phyloP scores from a whole-genome alignment of 352 stramenopile species.

The Globisporangium nodosum region DNA sequence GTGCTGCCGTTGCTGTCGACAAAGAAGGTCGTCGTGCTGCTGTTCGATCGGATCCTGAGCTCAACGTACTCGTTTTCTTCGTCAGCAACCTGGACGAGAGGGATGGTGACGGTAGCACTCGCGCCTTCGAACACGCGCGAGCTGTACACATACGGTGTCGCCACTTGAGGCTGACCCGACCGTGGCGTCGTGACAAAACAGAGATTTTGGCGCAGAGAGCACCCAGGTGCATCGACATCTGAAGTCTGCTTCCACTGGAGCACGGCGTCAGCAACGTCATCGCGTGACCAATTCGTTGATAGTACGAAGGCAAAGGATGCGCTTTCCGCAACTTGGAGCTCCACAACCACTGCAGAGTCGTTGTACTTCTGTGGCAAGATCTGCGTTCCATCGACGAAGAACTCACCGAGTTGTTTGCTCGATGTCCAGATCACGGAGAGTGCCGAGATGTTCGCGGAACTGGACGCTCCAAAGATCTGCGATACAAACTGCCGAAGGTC shows the following conservation, averaged over 20 bases:
- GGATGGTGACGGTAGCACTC: conserved; percentile 17
- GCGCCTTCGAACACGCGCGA: conserved; percentile 15
- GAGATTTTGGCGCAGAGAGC: conserved; percentile 12
- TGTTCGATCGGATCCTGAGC: conserved; percentile 4
- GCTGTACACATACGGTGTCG: conserved; percentile 22
- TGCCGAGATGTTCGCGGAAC: neutral
- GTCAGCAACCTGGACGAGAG: conserved; percentile 13
- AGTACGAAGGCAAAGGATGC: conserved; percentile 2
- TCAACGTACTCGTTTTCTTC: conserved; percentile 4
- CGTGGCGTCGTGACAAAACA: conserved; percentile 13
- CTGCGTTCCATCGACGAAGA: conserved; percentile 4
- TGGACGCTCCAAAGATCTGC: neutral
- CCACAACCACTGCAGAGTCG: conserved; percentile 6
- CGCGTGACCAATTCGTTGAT: neutral
- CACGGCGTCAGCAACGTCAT: conserved; percentile 10
- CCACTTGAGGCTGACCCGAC: neutral
- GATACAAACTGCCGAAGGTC: neutral
- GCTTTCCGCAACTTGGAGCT: neutral
- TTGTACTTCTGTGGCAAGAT: conserved; percentile 7
- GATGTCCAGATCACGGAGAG: conserved; percentile 9
- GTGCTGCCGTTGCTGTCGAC: conserved; percentile 1
- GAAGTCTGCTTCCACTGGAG: conserved; percentile 9
- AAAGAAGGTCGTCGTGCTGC: conserved; percentile 6
- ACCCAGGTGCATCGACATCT: conserved; percentile 1
- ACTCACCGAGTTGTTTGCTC: neutral